A percentile compares a stretch with the other conserved stretches of the same genome.
These are phyloP conservation scores for Fusarium sp. DNA, from an alignment of 2,329 filamentous ascomycete genomes.

Conservation along the genomic window DNA sequence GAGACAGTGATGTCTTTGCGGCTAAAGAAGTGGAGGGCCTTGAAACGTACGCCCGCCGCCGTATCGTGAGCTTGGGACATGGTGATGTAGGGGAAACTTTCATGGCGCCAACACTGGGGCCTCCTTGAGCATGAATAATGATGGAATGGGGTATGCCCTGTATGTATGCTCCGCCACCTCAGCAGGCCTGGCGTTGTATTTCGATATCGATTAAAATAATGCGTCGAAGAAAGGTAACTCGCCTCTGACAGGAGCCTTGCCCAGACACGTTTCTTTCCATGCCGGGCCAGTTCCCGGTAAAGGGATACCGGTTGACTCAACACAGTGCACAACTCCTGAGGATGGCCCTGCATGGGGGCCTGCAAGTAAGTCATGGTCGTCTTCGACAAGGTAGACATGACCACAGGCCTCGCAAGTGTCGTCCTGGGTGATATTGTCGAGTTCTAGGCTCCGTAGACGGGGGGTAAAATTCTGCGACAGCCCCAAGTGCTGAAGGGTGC, in stretches of 20 bases:
- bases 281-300: constrained; percentile 62
- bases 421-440: constrained; percentile 59
- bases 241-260: constrained; percentile 26
- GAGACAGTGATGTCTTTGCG: constrained; percentile 60
- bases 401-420: constrained; percentile 43
- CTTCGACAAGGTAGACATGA: constrained; percentile 67
- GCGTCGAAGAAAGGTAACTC: neutral
- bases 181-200: neutral
- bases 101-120: constrained; percentile 62
- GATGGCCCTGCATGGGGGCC: constrained; percentile 57
- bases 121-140: neutral
- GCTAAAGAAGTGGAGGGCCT: constrained; percentile 61
- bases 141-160: neutral
- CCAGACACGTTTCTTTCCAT: constrained; percentile 62
- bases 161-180: neutral
- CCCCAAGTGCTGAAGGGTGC: constrained; percentile 63
- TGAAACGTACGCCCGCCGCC: constrained; percentile 58
- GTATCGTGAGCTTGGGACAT: constrained; percentile 59
- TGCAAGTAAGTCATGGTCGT: constrained; percentile 63
- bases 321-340: constrained; percentile 58
- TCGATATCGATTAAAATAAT: neutral
- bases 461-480: constrained; percentile 66
- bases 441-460: constrained; percentile 60
- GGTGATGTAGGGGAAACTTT: constrained; percentile 64
- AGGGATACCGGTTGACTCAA: constrained; percentile 66